These are phyloP conservation scores for Myriosclerotinia scirpicola DNA, from an alignment of 2,329 filamentous ascomycete species.

Conservation along the genomic window DNA sequence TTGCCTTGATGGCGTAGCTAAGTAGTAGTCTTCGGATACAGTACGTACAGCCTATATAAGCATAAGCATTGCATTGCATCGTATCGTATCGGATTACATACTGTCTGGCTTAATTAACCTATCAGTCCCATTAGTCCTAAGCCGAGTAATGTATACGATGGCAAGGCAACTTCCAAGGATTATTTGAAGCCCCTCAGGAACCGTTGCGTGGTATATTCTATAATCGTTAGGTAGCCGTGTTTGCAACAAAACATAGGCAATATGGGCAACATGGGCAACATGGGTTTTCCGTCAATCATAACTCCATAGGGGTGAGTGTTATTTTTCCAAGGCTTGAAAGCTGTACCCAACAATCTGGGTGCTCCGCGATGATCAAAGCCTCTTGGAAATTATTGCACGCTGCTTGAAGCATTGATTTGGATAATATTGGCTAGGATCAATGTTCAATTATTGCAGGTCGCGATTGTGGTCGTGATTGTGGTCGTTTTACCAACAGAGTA, in stretches of 20 bases:
- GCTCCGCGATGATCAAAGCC: conserved; percentile 8
- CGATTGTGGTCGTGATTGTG: not conserved
- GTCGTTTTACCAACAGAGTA: not conserved
- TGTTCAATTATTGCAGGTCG: conserved; percentile 2
- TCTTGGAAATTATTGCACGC: conserved; percentile 1
- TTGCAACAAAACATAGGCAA: too few relatives aligned
- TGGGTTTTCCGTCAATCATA: conserved; percentile 14
- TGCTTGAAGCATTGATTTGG: not conserved
- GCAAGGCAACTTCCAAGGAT: conserved; percentile 10
- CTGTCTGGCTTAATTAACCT: not conserved
- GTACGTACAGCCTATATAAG: not conserved
- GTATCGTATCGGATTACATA: not conserved
- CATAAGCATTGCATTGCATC: not conserved
- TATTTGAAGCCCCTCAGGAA: conserved; percentile 11
- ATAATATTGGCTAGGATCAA: not conserved
- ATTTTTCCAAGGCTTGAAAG: not conserved
- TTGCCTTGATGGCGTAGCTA: not conserved
- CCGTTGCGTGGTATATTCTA: conserved; percentile 4
- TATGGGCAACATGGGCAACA: not conserved
- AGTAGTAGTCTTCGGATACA: not conserved
- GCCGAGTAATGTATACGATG: conserved; percentile 8
- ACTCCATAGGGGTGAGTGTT: not conserved
- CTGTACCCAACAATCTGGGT: conserved; percentile 15
- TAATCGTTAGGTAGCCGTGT: not conserved
- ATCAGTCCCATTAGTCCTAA: not conserved